Evolutionary conservation across 495 filamentous ascomycete genomes (phyloP), one percentile per base, ranked within the genome.

Genomic region (Hyaloscypha hepaticicola): DNA sequence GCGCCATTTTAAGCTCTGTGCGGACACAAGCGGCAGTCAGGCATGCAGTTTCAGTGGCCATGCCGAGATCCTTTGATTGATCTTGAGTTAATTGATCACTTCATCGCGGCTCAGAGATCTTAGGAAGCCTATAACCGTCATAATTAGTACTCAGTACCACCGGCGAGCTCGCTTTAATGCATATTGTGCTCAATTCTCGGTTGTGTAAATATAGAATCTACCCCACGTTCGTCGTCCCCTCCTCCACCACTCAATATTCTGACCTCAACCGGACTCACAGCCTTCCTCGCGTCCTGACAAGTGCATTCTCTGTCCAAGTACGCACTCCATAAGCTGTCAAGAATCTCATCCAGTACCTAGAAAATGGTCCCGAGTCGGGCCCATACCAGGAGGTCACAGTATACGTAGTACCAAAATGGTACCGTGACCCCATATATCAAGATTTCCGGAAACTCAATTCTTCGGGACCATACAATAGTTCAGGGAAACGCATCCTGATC

Each of bases 401-500:
- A n/a, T n/a, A n/a, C 90, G 0, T 63, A 69, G 1, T 95, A 89
- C 74, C 91, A 94, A 65, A 72, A 87, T 14, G 66, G 67, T 0
- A 84, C 79, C 0, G 83, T 94, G 0, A 61, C 72, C 11, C 67
- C 70, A 0, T 94, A 89, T 66, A 73, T 93, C 4, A 60, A 64
- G 38, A 70, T 70, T 57, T 58, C 67, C 9, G 58, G 58, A 5
- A 26, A 25, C 6, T n/a, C n/a, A 12, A 59, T 21, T 65, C 52
- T 45, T 45, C 59, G 16, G 68, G 68, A 19, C 58, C 67, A 1
- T 70, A 58, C 34, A 76, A 90, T 71, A 71, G 74, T 0, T 65
- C 74, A 0, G 91, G 91, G 0, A 82, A 51, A 91, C 82, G 1
- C 83, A 89, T 56, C 91, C 92, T 0, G 92, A 95, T 68, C 83